Evolutionary conservation across 108 stramenopile genomes (phyloP).

Genomic region (Chaetoceros muelleri): DNA sequence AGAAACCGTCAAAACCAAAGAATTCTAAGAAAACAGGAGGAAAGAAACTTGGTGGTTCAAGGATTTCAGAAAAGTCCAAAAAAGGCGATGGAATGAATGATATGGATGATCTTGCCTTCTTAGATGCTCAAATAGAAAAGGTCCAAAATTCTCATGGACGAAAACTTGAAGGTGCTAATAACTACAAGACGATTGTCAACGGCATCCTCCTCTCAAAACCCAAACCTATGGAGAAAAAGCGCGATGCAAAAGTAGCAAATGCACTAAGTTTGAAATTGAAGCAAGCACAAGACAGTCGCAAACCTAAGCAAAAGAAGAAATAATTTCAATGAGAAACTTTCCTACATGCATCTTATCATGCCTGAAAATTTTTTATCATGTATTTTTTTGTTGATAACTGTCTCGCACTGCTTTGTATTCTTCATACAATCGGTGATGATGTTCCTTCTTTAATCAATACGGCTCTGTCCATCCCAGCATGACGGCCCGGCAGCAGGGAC

Average conservation of each 20-base stretch:
- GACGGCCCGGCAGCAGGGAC: slow-evolving; percentile 86
- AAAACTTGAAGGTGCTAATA: slow-evolving; percentile 46
- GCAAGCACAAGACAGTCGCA: slow-evolving; percentile 44
- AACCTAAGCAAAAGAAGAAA: slow-evolving; percentile 37
- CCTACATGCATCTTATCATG: background rate
- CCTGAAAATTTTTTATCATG: background rate
- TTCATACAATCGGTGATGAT: no score
- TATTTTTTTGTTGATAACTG: no score
- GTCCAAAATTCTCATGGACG: slow-evolving; percentile 74
- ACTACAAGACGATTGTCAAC: slow-evolving; percentile 60
- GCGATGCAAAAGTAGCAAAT: slow-evolving; percentile 30
- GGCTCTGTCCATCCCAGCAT: slow-evolving; percentile 59
- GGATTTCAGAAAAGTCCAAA: slow-evolving; percentile 3
- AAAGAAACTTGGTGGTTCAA: slow-evolving; percentile 31
- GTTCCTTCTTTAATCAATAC: no score
- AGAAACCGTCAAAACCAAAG: slow-evolving; percentile 8
- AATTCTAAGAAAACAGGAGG: slow-evolving; percentile 37
- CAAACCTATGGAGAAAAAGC: slow-evolving; percentile 22
- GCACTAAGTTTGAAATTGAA: slow-evolving; percentile 50
- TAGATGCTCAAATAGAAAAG: slow-evolving; percentile 68
- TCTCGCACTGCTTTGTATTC: no score
- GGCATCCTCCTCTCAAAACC: slow-evolving; percentile 62
- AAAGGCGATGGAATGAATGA: slow-evolving; percentile 28
- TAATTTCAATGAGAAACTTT: background rate
- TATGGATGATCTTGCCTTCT: slow-evolving; percentile 80